Conservation (phyloP, 352 stramenopile species). For the Pythium phragmitis region DNA sequence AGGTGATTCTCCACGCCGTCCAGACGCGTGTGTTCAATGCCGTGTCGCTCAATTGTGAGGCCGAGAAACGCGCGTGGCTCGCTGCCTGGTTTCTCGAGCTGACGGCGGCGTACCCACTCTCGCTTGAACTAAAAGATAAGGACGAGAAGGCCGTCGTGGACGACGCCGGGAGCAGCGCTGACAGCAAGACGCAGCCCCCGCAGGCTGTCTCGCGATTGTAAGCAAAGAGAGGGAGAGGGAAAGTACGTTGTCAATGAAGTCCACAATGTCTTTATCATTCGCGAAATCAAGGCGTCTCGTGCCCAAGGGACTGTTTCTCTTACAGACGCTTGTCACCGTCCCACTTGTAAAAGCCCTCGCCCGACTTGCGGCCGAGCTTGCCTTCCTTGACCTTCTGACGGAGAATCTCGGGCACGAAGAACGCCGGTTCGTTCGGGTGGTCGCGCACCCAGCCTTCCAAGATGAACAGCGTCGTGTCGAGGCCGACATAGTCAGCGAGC, state of each 20-base stretch:
- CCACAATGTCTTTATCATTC: too few species aligned
- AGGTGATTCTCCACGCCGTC: conserved; percentile 29
- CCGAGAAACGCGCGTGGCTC: conserved; percentile 61
- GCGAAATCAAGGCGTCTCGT: too few species aligned
- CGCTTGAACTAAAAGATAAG: neutral
- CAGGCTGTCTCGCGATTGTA: conserved; percentile 10
- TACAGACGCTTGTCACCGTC: conserved; percentile 80
- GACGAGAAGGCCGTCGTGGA: neutral
- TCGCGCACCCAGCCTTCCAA: conserved; percentile 95
- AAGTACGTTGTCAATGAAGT: too few species aligned
- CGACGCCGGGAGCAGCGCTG: neutral
- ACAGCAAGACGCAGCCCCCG: neutral
- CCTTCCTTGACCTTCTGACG: conserved; percentile 90
- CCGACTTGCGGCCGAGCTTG: conserved; percentile 95
- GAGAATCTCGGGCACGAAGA: conserved; percentile 94
- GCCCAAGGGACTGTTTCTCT: conserved; percentile 2
- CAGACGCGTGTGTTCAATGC: conserved; percentile 42
- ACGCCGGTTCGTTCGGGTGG: conserved; percentile 94
- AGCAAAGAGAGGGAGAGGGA: too few species aligned
- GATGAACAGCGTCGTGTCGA: conserved; percentile 97
- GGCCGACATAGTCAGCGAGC: conserved; percentile 95
- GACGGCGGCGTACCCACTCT: conserved; percentile 31
- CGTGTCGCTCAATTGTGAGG: conserved; percentile 57
- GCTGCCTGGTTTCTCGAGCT: conserved; percentile 62
- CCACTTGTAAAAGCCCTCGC: conserved; percentile 97